Evolutionary conservation across 129 eudicot species (phyloP).

Genomic region (Pulicaria dysenterica): DNA sequence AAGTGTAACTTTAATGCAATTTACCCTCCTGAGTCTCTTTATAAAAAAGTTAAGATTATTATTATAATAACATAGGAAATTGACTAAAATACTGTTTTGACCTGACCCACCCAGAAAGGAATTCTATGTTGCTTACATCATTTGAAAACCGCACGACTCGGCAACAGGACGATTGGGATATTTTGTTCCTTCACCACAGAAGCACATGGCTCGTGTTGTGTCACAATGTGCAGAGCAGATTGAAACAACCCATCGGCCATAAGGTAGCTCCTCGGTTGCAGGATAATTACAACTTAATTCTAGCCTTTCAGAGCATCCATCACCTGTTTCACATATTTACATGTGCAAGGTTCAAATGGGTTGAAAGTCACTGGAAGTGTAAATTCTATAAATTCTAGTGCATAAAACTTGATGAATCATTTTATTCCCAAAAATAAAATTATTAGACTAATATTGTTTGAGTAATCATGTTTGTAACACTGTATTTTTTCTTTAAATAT

Average conservation of each 20-base stretch:
- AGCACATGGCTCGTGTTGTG: constrained; percentile 96
- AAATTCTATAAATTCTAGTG: neutral
- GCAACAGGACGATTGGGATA: constrained; percentile 96
- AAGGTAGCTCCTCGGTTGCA: constrained; percentile 64
- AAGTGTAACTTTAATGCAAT: neutral
- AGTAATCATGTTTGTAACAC: neutral
- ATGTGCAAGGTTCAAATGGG: constrained; percentile 5
- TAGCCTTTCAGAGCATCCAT: constrained; percentile 68
- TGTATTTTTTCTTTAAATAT: neutral
- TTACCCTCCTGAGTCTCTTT: neutral
- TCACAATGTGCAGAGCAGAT: constrained; percentile 92
- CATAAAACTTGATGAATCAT: neutral
- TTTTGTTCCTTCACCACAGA: constrained; percentile 93
- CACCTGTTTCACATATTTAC: constrained; percentile 50
- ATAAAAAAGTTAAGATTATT: neutral
- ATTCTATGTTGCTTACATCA: constrained; percentile 52
- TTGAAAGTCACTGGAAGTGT: neutral
- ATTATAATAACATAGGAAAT: neutral
- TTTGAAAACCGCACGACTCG: constrained; percentile 82
- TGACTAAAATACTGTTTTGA: neutral
- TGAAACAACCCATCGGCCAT: constrained; percentile 93
- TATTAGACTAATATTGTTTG: neutral
- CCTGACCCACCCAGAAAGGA: neutral
- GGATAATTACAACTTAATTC: constrained; percentile 74
- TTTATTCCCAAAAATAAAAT: neutral